phyloP scores from a whole-genome alignment of 805 yeast genomes.

The Nakazawaea holstii region DNA sequence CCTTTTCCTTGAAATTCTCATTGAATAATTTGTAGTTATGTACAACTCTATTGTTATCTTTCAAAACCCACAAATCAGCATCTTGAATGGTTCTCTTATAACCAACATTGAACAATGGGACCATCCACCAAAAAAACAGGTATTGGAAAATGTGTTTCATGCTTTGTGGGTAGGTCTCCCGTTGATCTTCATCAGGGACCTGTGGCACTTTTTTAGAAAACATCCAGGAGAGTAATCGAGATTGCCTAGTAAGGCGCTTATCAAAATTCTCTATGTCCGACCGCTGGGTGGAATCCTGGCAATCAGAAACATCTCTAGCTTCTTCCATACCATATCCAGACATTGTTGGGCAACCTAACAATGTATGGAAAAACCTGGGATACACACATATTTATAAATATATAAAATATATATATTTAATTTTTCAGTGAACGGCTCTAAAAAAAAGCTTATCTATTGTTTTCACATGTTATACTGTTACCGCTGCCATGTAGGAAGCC shows the following conservation, averaged over 20 bases:
- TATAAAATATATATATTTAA: too few relatives aligned
- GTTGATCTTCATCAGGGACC: conserved; percentile 44
- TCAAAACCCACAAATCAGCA: conserved; percentile 43
- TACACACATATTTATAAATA: too few relatives aligned
- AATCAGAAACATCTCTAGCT: too few relatives aligned
- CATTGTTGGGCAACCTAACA: too few relatives aligned
- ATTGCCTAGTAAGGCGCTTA: conserved; percentile 17
- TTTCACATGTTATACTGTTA: too few relatives aligned
- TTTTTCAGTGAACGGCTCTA: too few relatives aligned
- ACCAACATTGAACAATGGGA: conserved; percentile 52
- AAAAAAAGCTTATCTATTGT: too few relatives aligned
- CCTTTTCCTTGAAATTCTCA: not conserved
- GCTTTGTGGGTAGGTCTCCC: conserved; percentile 36
- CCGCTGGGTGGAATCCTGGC: too few relatives aligned
- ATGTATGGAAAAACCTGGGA: too few relatives aligned
- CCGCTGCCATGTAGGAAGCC: too few relatives aligned
- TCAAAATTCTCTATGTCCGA: not conserved
- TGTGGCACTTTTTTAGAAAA: conserved; percentile 40
- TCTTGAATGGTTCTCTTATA: conserved; percentile 58
- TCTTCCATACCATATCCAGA: too few relatives aligned
- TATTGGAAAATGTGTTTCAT: not conserved
- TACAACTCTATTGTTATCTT: conserved; percentile 28
- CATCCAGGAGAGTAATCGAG: conserved; percentile 27
- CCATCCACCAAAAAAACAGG: conserved; percentile 54
- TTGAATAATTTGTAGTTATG: conserved; percentile 22